Base-by-base conservation (phyloP, 805 yeast genomes). In the Pichia cephalocereana region DNA sequence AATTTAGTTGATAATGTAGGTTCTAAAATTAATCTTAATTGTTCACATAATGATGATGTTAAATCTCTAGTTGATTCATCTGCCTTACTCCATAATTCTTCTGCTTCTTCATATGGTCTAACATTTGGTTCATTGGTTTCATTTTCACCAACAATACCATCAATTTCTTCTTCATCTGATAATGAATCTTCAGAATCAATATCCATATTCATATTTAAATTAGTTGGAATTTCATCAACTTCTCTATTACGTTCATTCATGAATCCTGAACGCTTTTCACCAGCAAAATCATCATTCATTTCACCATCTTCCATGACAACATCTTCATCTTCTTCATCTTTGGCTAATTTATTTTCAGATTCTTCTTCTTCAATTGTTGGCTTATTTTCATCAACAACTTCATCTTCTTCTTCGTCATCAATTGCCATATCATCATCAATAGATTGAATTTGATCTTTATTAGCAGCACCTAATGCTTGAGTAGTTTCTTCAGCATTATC, bases 1-100 rank as follows among this genome's bases (percentile, higher is more conserved):
- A 93, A 71, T 64, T 93, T 93, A 3, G 98, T 91, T n/a, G 97
- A 95, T 51, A 86, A 70, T 0, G 99, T 93, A 6, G 99, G 99
- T 63, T 90, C 98, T 54, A 93, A 70, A 61, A 93, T 93, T 53
- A 93, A 75, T 39, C 99, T 75, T 51, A 93, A 72, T 65, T 93
- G 99, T 68, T 93, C 99, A 62, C 96, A 83, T 39, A 93, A 72
- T 18, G 87, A 81, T 0, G 95, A 80, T 2, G 97, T 84, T 36
- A 93, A 70, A 53, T 90, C 98, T 48, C 83, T 85, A 0, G 96
- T 89, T n/a, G 86, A 79, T 18, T 79, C 64, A 59, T 90, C 97
- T 62, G 95, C 83, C 51, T 75, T 69, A 56, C 77, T 79, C 99
- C 99, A 95, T 34, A 88, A 61, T 11, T 74, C 81, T 48, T 86